Conservation (phyloP, 306 rosid genomes). For the Casuarina glauca region DNA sequence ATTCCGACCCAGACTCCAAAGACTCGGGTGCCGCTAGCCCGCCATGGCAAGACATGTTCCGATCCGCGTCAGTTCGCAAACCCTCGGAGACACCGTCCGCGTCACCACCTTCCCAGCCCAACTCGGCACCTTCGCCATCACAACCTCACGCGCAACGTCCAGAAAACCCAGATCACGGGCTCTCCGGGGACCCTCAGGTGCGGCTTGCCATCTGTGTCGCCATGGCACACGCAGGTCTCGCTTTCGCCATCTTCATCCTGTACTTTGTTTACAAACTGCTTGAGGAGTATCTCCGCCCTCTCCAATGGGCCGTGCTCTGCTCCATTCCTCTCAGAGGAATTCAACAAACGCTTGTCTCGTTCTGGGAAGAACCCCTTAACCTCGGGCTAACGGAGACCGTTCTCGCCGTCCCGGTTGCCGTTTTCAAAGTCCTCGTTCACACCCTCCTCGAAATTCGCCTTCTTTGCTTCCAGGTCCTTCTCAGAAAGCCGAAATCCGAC, state of each 20-base stretch:
- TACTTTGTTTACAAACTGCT: conserved; percentile 67
- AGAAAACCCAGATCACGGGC: conserved; percentile 39
- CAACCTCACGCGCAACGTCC: conserved; percentile 8
- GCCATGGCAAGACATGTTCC: conserved; percentile 97
- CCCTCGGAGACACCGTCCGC: conserved; percentile 25
- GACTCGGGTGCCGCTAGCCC: conserved; percentile 40
- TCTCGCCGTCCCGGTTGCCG: conserved; percentile 71
- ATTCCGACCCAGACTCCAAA: conserved; percentile 52
- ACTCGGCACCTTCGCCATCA: conserved; percentile 12
- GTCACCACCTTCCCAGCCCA: conserved; percentile 32
- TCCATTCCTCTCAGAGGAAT: conserved; percentile 85
- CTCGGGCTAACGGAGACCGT: conserved; percentile 85
- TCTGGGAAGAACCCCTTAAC: conserved; percentile 74
- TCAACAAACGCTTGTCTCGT: conserved; percentile 66
- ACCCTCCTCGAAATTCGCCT: conserved; percentile 81
- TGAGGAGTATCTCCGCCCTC: conserved; percentile 74
- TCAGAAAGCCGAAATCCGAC: conserved; percentile 54
- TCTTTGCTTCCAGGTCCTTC: conserved; percentile 40
- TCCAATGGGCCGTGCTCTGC: conserved; percentile 92
- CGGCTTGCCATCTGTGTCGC: conserved; percentile 88
- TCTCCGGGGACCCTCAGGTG: conserved; percentile 82
- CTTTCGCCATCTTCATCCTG: conserved; percentile 67
- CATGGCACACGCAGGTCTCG: conserved; percentile 92
- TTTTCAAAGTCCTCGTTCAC: conserved; percentile 65
- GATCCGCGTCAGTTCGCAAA: conserved; percentile 67